Evolutionary conservation across 2,329 filamentous ascomycete genomes (phyloP).

Genomic region (Penicillium sp.): DNA sequence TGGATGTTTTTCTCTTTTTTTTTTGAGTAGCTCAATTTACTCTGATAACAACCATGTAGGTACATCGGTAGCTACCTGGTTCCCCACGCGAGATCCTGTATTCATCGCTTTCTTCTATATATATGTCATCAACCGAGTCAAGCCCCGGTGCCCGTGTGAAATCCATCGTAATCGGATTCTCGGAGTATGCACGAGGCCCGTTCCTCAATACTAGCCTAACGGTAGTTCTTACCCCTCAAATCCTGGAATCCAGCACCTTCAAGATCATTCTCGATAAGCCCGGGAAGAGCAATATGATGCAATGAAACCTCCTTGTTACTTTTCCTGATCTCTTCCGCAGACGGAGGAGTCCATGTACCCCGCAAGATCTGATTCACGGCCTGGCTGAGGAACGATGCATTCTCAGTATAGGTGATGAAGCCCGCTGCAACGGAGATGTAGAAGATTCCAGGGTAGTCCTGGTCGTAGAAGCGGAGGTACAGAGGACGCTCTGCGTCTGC

Average conservation of each 20-base stretch:
- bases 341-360: conserved; percentile 2
- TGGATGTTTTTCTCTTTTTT: no score
- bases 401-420: conserved; percentile 7
- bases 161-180: no score
- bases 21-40: no score
- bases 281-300: conserved; percentile 6
- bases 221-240: conserved; percentile 3
- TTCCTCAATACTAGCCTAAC: background rate
- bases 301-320: conserved; percentile 4
- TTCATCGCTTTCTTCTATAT: no score
- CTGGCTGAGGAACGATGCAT: conserved; percentile 3
- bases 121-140: no score
- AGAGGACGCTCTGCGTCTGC: conserved; percentile 2
- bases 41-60: no score
- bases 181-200: background rate
- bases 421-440: conserved; percentile 6
- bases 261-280: conserved; percentile 8
- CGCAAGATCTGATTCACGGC: conserved; percentile 5
- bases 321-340: conserved; percentile 2
- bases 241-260: conserved; percentile 4
- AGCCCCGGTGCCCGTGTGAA: no score
- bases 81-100: no score
- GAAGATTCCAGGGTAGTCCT: conserved; percentile 7
- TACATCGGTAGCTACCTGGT: no score
- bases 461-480: conserved; percentile 7